Base-by-base conservation (phyloP, 768 basidiomycete genomes). In the Porpolomopsis calyptriformis region DNA sequence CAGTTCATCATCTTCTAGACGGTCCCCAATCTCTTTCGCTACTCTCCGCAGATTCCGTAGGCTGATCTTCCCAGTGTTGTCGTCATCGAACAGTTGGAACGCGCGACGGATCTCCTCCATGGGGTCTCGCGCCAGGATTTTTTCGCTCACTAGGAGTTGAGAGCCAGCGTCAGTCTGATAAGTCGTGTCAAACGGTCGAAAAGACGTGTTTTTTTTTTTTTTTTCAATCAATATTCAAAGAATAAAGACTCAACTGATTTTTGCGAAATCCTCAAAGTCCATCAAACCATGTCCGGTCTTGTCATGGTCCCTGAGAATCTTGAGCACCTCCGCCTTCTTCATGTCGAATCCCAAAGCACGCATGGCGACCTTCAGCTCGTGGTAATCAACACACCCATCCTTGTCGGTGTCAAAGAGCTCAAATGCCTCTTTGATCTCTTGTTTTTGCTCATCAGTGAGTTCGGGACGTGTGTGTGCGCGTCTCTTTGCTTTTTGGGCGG, bases 361-460 rank as follows among this genome's bases (percentile, higher is more conserved):
- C 89, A 99, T 93, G 43, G 94, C 92, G 57, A 99, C 96, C 65
- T 98, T 99, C 57, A 98, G 76, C 61, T 99, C 96, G 67, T 99
- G 96, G 66, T 98, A 98, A 67, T 97, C 96, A 47, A 98, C 72
- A 43, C 76, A 80, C 26, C 89, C 89, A 59, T 99, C 96, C 71
- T 97, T 96, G 74, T 99, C 96, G 37, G 92, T 88, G 67, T 99
- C 96, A 60, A 99, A 99, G 45, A 99, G 81, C 64, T 98, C 94
- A 58, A 99, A 99, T 0, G 96, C 96, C 58, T 99, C 96, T 63
- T 92, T 92, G 46, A 98, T 93, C 65, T 99, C 96, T 56, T 91
- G 87, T 56, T 87, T 87, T 57, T 90, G 87, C 60, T 91, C 87
- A 37, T 91, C 88, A 7, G 81, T 74, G 43, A 91, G 78, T 51